Conservation (phyloP, 148 eudicot species). For the Vaccinium darrowii region DNA sequence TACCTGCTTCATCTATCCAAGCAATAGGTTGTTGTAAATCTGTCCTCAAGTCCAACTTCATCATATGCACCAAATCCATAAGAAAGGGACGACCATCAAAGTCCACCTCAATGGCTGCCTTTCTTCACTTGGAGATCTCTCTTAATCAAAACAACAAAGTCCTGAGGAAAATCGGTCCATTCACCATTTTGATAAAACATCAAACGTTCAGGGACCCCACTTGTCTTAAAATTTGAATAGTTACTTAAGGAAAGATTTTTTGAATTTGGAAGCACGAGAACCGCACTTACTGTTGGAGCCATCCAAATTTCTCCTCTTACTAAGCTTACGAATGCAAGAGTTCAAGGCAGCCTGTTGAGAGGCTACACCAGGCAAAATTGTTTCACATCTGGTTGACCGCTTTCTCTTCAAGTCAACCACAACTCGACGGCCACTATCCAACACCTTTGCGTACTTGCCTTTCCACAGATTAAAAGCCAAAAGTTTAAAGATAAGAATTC, state of each 20-base stretch:
- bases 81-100: conserved; percentile 39
- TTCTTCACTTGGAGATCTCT: conserved; percentile 60
- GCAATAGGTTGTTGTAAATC: conserved; percentile 66
- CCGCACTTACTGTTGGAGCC: conserved; percentile 34
- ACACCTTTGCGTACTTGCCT: conserved; percentile 66
- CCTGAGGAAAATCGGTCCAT: conserved; percentile 69
- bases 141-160: conserved; percentile 45
- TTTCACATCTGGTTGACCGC: conserved; percentile 36
- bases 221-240: conserved; percentile 59
- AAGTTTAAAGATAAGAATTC: conserved; percentile 29
- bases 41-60: conserved; percentile 55
- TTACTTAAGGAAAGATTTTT: conserved; percentile 38
- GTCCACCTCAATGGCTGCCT: conserved; percentile 61
- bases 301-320: conserved; percentile 70
- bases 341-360: conserved; percentile 36
- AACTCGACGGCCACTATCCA: conserved; percentile 50
- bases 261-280: conserved; percentile 32
- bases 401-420: conserved; percentile 60
- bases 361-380: conserved; percentile 26
- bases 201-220: conserved; percentile 67
- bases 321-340: conserved; percentile 40
- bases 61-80: conserved; percentile 79
- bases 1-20: conserved; percentile 90
- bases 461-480: conserved; percentile 40
- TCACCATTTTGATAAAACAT: conserved; percentile 67